Evolutionary conservation across 352 stramenopile genomes (phyloP).

Genomic region (Sclerospora graminicola): DNA sequence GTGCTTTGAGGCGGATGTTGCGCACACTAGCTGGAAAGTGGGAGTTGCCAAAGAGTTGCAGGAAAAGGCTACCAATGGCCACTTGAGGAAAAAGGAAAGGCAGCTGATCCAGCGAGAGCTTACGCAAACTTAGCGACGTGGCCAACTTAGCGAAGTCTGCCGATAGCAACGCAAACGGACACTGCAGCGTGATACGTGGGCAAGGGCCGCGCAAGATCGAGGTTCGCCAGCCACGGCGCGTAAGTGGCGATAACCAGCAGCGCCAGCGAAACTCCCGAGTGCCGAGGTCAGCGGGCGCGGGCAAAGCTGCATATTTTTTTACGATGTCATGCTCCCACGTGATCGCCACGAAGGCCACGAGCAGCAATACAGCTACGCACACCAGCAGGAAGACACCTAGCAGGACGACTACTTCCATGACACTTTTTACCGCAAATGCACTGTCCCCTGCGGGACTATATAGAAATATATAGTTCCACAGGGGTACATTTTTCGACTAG

Average conservation of each 20-base stretch:
- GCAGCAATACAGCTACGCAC: constrained; percentile 36
- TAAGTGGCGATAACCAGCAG: constrained; percentile 51
- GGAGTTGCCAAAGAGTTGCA: constrained; percentile 76
- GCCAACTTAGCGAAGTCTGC: constrained; percentile 75
- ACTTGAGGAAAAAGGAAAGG: constrained; percentile 74
- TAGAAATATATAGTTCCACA: too few species aligned
- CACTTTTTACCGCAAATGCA: too few species aligned
- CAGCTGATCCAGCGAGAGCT: constrained; percentile 55
- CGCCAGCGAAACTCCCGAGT: constrained; percentile 75
- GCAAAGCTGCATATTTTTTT: constrained; percentile 44
- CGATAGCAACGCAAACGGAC: constrained; percentile 55
- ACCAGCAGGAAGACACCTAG: constrained; percentile 39
- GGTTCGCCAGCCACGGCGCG: constrained; percentile 42
- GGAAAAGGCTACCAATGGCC: constrained; percentile 44
- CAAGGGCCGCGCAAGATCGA: constrained; percentile 45
- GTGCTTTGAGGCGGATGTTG: constrained; percentile 42
- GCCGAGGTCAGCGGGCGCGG: constrained; percentile 57
- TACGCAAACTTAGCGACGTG: constrained; percentile 56
- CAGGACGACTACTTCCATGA: constrained; percentile 17
- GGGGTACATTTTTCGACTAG: too few species aligned
- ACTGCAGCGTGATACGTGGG: constrained; percentile 67
- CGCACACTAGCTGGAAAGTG: constrained; percentile 57
- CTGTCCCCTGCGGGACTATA: too few species aligned
- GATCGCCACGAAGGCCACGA: constrained; percentile 52
- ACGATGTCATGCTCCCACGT: constrained; percentile 77